phyloP scores from a whole-genome alignment of 306 rosid species.

The Lathyrus aphaca region DNA sequence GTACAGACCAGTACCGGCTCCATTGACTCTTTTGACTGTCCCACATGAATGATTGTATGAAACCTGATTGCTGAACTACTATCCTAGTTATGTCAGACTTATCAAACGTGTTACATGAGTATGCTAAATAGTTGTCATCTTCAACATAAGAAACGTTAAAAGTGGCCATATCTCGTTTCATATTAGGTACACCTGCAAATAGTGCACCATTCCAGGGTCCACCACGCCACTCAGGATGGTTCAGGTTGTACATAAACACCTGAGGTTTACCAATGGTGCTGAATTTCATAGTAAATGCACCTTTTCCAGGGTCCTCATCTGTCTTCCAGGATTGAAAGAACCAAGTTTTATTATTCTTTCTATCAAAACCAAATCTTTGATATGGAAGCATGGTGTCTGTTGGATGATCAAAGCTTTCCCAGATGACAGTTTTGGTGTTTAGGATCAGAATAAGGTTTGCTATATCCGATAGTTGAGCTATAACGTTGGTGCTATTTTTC shows the following conservation, averaged over 20 bases:
- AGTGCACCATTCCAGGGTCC: too few species aligned
- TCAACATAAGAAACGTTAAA: conserved; percentile 29
- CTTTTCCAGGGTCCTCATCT: conserved; percentile 53
- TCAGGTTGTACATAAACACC: conserved; percentile 38
- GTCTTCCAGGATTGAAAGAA: conserved; percentile 47
- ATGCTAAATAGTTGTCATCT: background rate
- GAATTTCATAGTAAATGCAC: conserved; percentile 34
- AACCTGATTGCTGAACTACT: conserved; percentile 42
- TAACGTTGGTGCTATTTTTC: background rate
- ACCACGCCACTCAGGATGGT: conserved; percentile 36
- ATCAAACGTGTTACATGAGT: conserved; percentile 20
- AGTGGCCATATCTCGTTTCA: background rate
- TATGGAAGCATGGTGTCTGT: conserved; percentile 33
- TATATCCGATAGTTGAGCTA: conserved; percentile 39
- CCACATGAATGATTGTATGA: conserved; percentile 42
- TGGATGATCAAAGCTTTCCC: conserved; percentile 53
- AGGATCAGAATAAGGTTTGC: conserved; percentile 42
- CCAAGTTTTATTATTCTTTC: conserved; percentile 32
- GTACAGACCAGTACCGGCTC: conserved; percentile 51
- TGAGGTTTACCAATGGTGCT: conserved; percentile 49
- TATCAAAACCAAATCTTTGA: conserved; percentile 38
- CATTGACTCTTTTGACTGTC: conserved; percentile 43
- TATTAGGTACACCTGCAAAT: conserved; percentile 38
- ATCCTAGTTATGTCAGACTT: conserved; percentile 28
- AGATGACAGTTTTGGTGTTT: background rate